These are phyloP conservation scores for Apiotrichum mycotoxinovorans DNA, from an alignment of 1,284 basidiomycete species.

Conservation along the genomic window DNA sequence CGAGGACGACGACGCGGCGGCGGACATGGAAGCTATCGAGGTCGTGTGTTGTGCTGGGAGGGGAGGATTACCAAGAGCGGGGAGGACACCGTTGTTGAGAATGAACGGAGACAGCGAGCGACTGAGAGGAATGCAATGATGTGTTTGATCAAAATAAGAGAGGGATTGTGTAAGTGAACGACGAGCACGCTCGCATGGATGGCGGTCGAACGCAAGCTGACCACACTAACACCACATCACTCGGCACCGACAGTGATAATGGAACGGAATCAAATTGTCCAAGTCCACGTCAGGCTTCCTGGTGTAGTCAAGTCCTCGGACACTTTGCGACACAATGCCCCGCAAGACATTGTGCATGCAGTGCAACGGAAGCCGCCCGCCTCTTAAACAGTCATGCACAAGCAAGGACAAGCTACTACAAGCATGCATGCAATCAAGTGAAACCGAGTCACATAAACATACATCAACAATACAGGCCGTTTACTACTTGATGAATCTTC, in stretches of 20 bases:
- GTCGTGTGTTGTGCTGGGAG: neutral
- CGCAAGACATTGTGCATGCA: too few relatives aligned
- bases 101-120: too few relatives aligned
- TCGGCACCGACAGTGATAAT: too few relatives aligned
- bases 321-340: too few relatives aligned
- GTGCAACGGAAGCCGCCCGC: too few relatives aligned
- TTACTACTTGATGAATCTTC: conserved; percentile 16
- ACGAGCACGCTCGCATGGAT: neutral
- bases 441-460: neutral
- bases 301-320: too few relatives aligned
- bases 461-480: neutral
- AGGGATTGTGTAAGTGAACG: neutral
- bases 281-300: too few relatives aligned
- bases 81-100: neutral
- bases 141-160: neutral
- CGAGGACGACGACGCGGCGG: conserved; percentile 8
- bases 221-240: too few relatives aligned
- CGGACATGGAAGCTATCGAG: conserved; percentile 8
- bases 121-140: neutral
- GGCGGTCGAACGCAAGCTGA: too few relatives aligned
- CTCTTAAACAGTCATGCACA: neutral
- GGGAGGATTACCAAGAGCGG: neutral
- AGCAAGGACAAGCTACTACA: neutral
- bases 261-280: too few relatives aligned
- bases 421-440: neutral